These are phyloP conservation scores for Canavalia ensiformis DNA, from an alignment of 306 rosid genomes.

Conservation along the genomic window DNA sequence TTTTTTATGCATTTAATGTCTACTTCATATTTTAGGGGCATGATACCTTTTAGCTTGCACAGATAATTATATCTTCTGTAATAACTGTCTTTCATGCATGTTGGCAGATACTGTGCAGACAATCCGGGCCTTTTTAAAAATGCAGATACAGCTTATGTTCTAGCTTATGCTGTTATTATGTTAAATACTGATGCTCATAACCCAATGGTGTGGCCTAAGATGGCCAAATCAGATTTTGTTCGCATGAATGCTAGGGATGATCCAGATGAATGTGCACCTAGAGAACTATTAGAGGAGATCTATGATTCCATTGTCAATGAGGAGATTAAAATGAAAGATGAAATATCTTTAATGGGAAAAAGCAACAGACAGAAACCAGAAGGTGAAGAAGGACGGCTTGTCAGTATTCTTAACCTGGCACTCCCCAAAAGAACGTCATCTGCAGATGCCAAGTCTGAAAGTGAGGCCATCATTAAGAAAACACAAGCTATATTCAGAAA, in stretches of 20 bases:
- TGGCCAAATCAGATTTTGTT: slow-evolving; percentile 92
- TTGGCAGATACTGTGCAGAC: slow-evolving; percentile 95
- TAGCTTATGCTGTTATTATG: slow-evolving; percentile 97
- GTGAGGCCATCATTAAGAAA: slow-evolving; percentile 94
- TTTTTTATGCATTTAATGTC: slow-evolving; percentile 15
- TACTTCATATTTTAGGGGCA: slow-evolving; percentile 22
- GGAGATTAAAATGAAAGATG: slow-evolving; percentile 96
- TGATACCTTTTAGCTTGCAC: slow-evolving; percentile 25
- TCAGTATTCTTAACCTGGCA: slow-evolving; percentile 93
- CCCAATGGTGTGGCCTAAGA: slow-evolving; percentile 99
- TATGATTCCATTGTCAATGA: slow-evolving; percentile 92
- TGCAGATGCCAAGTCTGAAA: slow-evolving; percentile 81
- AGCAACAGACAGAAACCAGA: slow-evolving; percentile 73
- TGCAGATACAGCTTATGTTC: slow-evolving; percentile 98
- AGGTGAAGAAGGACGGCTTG: slow-evolving; percentile 93
- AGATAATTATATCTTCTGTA: slow-evolving; percentile 41
- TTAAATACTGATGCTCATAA: slow-evolving; percentile 98
- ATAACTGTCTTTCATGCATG: slow-evolving; percentile 50
- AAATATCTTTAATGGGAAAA: slow-evolving; percentile 66
- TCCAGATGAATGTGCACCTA: slow-evolving; percentile 91
- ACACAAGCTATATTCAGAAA: slow-evolving; percentile 91
- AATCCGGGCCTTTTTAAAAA: slow-evolving; percentile 94
- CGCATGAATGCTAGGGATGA: slow-evolving; percentile 91
- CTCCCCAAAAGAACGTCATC: slow-evolving; percentile 83
- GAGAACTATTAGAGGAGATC: slow-evolving; percentile 88